These are phyloP conservation scores for Suillus spraguei DNA, from an alignment of 768 basidiomycete genomes.

Conservation along the genomic window DNA sequence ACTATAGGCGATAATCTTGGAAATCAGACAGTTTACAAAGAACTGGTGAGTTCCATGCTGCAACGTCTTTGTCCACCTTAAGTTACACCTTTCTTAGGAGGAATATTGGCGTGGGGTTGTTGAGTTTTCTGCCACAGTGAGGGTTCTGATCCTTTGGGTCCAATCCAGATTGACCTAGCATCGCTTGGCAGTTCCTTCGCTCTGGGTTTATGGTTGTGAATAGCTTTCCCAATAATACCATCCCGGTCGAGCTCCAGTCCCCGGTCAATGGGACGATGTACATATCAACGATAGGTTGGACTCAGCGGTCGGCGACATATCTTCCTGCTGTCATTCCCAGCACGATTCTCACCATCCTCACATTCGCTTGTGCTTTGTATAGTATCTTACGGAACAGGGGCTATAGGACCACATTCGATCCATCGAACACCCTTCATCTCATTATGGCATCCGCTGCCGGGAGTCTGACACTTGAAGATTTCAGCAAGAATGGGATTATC, in stretches of 20 bases:
- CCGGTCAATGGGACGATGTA: too few relatives aligned
- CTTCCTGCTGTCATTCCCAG: slow-evolving; percentile 7
- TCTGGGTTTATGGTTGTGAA: not conserved
- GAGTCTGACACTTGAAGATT: not conserved
- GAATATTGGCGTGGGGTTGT: slow-evolving; percentile 19
- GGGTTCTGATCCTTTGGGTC: not conserved
- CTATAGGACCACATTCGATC: too few relatives aligned
- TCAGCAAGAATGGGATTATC: not conserved
- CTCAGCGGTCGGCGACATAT: too few relatives aligned
- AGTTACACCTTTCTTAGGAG: slow-evolving; percentile 8
- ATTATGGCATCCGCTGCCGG: slow-evolving; percentile 11
- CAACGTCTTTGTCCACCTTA: too few relatives aligned
- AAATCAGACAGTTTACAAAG: slow-evolving; percentile 2
- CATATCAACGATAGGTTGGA: too few relatives aligned
- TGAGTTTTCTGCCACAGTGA: slow-evolving; percentile 13
- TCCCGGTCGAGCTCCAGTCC: too few relatives aligned
- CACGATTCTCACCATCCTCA: not conserved
- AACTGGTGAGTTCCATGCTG: slow-evolving; percentile 12
- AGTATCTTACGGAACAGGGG: too few relatives aligned
- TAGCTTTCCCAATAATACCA: too few relatives aligned
- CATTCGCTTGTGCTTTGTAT: too few relatives aligned
- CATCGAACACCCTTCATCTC: not conserved
- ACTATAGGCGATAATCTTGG: too few relatives aligned
- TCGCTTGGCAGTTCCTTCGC: slow-evolving; percentile 7
- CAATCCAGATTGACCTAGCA: not conserved